Percentiles rank a stretch among this genome's conserved stretches.
Conservation (phyloP, 768 basidiomycete species). For the Russula foetens region DNA sequence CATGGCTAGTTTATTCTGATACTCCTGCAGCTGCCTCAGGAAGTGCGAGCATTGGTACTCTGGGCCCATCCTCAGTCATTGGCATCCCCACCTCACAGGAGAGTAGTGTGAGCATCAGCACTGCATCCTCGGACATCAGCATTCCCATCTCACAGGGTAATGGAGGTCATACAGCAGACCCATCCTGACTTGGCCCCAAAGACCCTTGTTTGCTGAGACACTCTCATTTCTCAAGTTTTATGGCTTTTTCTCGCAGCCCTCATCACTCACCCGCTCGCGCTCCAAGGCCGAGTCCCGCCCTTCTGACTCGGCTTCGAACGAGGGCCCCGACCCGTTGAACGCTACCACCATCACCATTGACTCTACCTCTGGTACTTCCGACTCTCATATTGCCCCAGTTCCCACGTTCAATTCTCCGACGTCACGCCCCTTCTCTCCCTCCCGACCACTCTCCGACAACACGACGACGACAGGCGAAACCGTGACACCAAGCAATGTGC, state of each 20-base stretch:
- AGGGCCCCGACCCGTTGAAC: slow-evolving; percentile 17
- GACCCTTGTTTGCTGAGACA: background rate
- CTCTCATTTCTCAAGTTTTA: slow-evolving; percentile 38
- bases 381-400: slow-evolving; percentile 14
- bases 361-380: slow-evolving; percentile 16
- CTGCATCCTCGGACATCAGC: too few relatives aligned
- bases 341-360: slow-evolving; percentile 19
- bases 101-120: too few relatives aligned
- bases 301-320: slow-evolving; percentile 23
- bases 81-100: too few relatives aligned
- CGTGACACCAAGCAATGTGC: slow-evolving; percentile 34
- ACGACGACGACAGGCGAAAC: slow-evolving; percentile 57
- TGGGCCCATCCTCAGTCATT: too few relatives aligned
- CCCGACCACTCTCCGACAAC: slow-evolving; percentile 58
- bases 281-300: slow-evolving; percentile 22
- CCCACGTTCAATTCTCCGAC: slow-evolving; percentile 32
- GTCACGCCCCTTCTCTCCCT: slow-evolving; percentile 39
- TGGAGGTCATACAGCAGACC: too few relatives aligned
- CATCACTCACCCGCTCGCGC: slow-evolving; percentile 56
- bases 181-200: background rate
- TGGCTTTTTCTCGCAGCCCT: slow-evolving; percentile 40
- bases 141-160: too few relatives aligned
- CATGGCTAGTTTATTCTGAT: too few relatives aligned
- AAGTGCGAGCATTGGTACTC: too few relatives aligned
- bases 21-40: too few relatives aligned